phyloP scores from a whole-genome alignment of 2,329 filamentous ascomycete species.

The Aspergillus japonicus region DNA sequence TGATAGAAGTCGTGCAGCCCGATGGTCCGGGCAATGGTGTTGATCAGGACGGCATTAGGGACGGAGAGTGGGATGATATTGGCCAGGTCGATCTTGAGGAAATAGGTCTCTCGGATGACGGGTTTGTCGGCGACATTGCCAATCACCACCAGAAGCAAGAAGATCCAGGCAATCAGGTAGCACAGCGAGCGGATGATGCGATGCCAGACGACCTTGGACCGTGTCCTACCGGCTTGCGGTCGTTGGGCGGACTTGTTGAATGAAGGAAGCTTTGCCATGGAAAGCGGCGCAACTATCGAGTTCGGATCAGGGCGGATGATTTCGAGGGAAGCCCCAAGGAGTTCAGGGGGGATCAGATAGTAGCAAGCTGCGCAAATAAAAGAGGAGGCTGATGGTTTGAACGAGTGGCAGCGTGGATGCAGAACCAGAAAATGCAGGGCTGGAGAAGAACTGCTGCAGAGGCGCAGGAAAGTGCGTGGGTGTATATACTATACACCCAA shows the following conservation, averaged over 20 bases:
- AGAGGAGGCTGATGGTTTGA: neutral
- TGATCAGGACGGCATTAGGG: conserved; percentile 72
- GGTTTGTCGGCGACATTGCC: conserved; percentile 66
- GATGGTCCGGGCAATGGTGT: conserved; percentile 80
- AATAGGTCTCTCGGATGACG: conserved; percentile 70
- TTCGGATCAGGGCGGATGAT: neutral
- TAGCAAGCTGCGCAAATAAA: neutral
- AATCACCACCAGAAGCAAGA: conserved; percentile 76
- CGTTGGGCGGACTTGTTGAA: conserved; percentile 27
- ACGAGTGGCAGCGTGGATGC: neutral
- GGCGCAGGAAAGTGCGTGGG: neutral
- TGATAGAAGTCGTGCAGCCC: conserved; percentile 94
- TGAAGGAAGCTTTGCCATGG: conserved; percentile 29
- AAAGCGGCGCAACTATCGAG: neutral
- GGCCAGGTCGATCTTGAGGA: conserved; percentile 79
- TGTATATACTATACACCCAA: neutral
- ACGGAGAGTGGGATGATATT: conserved; percentile 74
- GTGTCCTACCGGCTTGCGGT: conserved; percentile 29
- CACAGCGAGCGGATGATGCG: conserved; percentile 65
- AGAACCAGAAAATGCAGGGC: neutral
- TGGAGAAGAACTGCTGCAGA: neutral
- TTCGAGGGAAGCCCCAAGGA: neutral
- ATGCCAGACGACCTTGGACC: conserved; percentile 51
- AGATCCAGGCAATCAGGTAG: conserved; percentile 73
- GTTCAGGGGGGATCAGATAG: neutral